These are phyloP conservation scores for Corymbia calophylla DNA, from an alignment of 441 rosid species.

Conservation along the genomic window DNA sequence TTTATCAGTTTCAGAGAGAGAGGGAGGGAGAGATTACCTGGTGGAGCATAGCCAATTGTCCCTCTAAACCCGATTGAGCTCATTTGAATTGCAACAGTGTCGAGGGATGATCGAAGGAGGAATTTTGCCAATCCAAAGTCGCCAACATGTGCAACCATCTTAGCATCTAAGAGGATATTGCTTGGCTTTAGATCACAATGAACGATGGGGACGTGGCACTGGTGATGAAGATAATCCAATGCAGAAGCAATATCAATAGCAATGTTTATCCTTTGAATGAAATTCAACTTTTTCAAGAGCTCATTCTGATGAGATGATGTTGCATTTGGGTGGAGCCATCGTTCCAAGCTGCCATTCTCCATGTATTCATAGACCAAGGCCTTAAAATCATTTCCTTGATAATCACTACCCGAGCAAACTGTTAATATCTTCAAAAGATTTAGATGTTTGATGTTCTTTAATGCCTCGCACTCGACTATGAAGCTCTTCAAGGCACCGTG, in stretches of 20 bases:
- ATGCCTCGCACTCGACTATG: not conserved
- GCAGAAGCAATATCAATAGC: not conserved
- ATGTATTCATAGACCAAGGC: not conserved
- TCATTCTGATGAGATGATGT: not conserved
- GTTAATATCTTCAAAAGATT: not conserved
- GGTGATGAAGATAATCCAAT: not conserved
- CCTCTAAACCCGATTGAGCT: not conserved
- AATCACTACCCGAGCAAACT: not conserved
- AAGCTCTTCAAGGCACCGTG: not conserved
- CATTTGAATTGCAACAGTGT: not conserved
- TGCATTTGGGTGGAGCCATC: not conserved
- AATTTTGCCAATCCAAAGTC: not conserved
- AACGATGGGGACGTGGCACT: not conserved
- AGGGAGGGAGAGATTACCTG: not conserved
- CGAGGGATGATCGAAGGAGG: not conserved
- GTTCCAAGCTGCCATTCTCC: not conserved
- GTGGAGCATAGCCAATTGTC: not conserved
- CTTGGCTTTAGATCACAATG: not conserved
- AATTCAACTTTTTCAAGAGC: not conserved
- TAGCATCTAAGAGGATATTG: not conserved
- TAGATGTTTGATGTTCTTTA: not conserved
- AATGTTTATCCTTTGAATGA: not conserved
- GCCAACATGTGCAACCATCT: not conserved
- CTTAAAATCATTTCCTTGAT: not conserved
- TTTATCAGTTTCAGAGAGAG: not conserved